Conservation (phyloP, 192 early-diverging fungal genomes). For the Coemansia sp. region DNA sequence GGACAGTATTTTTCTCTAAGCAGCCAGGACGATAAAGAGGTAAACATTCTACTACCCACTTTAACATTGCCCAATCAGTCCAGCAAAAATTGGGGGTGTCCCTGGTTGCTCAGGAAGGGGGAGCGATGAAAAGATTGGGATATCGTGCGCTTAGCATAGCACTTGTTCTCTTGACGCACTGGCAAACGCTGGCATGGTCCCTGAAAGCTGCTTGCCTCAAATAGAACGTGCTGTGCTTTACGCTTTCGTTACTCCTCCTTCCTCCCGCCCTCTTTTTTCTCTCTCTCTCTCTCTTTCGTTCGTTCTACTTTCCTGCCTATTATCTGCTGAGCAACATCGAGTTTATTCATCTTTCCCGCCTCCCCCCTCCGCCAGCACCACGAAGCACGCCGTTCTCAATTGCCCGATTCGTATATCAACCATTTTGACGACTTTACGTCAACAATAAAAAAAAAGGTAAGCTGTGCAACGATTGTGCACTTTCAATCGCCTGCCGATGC, state of each 20-base stretch:
- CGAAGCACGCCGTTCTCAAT: no score
- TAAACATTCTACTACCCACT: slow-evolving; percentile 8
- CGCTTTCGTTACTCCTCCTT: background rate
- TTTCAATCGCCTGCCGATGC: no score
- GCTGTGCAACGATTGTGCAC: no score
- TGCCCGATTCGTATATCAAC: no score
- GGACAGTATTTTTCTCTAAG: background rate
- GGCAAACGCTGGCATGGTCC: background rate
- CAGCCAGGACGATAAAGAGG: background rate
- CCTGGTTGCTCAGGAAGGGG: background rate
- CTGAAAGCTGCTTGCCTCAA: slow-evolving; percentile 3
- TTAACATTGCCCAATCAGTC: slow-evolving; percentile 5
- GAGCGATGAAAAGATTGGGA: background rate
- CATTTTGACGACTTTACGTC: no score
- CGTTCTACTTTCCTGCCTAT: background rate
- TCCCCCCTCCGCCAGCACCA: no score
- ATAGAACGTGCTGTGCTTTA: background rate
- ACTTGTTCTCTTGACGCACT: no score
- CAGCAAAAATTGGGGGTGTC: background rate
- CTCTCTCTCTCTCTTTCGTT: background rate
- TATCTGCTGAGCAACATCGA: background rate
- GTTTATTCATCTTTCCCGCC: no score
- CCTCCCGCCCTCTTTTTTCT: background rate
- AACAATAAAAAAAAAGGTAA: no score
- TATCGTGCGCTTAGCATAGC: background rate